Base-by-base conservation (phyloP, 139 green algal species). In the Bryopsis sp. region DNA sequence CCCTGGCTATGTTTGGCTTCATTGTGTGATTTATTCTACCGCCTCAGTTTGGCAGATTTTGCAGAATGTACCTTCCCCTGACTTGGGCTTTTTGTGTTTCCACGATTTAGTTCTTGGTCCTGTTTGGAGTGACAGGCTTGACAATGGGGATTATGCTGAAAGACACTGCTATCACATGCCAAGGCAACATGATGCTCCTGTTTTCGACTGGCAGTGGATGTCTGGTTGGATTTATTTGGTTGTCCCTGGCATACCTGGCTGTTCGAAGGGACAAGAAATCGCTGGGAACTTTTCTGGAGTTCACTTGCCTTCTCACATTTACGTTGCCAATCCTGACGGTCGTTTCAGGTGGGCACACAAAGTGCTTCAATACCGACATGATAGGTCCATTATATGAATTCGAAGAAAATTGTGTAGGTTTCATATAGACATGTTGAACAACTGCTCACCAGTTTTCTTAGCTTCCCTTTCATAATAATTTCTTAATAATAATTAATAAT, bases 71-170 rank as follows among this genome's bases (percentile, higher is more conserved):
- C n/a, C n/a, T n/a, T n/a, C n/a, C n/a, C n/a, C n/a, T n/a, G n/a
- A n/a, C n/a, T n/a, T n/a, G n/a, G n/a, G n/a, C n/a, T n/a, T n/a
- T n/a, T n/a, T n/a, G n/a, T n/a, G n/a, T n/a, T n/a, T n/a, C n/a
- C n/a, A 19, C 43, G 43, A 11, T 54, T 31, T 54, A 69, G 62
- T 69, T 69, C 26, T 22, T 69, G 15, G 39, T 69, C 6, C 26
- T 69, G 5, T 57, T 37, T 3, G 15, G 19, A 6, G 4, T 69
- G 11, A 69, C 43, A 6, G 62, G 62, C 7, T 28, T 69, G 15
- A 11, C n/a, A 5, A 69, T 69, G 62, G 11, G 26, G 22, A 15
- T 43, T 4, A 11, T 47, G 39, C 26, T 19, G 7, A 57, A 69
- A 35, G 19, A 33, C 26, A 31, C 15, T 31, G 62, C 37, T 4